phyloP scores from a whole-genome alignment of 1,139 yeast genomes.

The Suhomyces guaymorum region DNA sequence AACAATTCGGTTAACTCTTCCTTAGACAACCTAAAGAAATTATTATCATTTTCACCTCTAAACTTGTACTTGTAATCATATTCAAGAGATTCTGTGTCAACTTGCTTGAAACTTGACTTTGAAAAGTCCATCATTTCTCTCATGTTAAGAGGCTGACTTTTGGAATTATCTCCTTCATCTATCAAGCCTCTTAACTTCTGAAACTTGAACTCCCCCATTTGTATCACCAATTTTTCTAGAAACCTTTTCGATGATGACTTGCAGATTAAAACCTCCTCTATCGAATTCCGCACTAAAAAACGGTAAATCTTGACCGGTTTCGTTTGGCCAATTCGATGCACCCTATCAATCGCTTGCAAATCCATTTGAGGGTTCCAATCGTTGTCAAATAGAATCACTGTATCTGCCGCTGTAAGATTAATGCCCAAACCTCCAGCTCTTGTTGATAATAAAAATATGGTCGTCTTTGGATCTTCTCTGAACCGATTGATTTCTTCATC shows the following conservation, averaged over 20 bases:
- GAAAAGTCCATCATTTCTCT: constrained; percentile 36
- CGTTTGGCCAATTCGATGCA: constrained; percentile 88
- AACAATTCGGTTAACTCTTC: constrained; percentile 54
- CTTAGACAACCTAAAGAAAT: constrained; percentile 19
- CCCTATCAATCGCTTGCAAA: constrained; percentile 93
- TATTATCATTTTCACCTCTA: not conserved
- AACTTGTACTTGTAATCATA: no score
- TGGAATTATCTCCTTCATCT: constrained; percentile 14
- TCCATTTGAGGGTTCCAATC: constrained; percentile 99
- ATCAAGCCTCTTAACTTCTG: constrained; percentile 33
- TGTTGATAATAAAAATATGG: constrained; percentile 76
- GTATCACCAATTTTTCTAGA: constrained; percentile 80
- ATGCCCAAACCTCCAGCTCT: constrained; percentile 95
- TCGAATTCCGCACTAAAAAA: constrained; percentile 71
- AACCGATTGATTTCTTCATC: constrained; percentile 64
- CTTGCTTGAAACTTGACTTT: constrained; percentile 18
- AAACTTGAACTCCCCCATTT: constrained; percentile 75
- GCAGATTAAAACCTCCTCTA: constrained; percentile 78
- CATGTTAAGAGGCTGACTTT: constrained; percentile 18
- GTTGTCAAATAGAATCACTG: constrained; percentile 85
- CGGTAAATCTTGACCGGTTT: constrained; percentile 82
- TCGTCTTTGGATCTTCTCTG: constrained; percentile 29
- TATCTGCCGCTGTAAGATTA: constrained; percentile 82
- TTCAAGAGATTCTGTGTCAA: constrained; percentile 1
- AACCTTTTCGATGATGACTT: constrained; percentile 78